Evolutionary conservation across 2,329 filamentous ascomycete species (phyloP).

Genomic region (Cladophialophora exuberans): DNA sequence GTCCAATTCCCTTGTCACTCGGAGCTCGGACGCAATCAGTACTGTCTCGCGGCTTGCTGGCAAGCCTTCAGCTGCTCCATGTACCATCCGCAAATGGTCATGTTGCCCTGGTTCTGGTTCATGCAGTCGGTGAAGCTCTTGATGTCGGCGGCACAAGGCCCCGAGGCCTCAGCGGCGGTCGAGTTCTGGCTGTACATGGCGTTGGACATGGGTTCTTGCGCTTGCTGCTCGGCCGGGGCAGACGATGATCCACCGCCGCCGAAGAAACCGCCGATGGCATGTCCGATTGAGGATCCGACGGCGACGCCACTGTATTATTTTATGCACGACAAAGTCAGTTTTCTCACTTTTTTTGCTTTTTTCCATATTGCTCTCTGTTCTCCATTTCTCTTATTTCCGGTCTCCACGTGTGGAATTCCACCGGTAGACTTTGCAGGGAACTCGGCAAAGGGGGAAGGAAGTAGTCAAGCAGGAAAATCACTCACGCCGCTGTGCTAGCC

Average conservation of each 20-base stretch:
- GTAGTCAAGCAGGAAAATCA: too few species aligned
- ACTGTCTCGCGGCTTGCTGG: conserved; percentile 74
- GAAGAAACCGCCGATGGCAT: conserved; percentile 91
- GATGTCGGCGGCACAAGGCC: conserved; percentile 77
- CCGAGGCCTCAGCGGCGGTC: conserved; percentile 47
- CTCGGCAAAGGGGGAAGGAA: conserved; percentile 1
- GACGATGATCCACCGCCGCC: conserved; percentile 65
- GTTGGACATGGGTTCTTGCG: conserved; percentile 47
- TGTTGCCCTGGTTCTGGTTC: conserved; percentile 90
- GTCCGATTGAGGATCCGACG: conserved; percentile 91
- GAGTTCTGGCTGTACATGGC: conserved; percentile 46
- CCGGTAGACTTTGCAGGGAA: conserved; percentile 2
- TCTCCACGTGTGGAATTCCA: neutral
- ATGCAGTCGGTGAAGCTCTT: conserved; percentile 92
- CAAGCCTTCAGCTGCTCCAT: conserved; percentile 94
- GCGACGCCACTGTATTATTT: conserved; percentile 78
- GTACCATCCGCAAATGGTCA: conserved; percentile 98
- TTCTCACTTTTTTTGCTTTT: conserved; percentile 15
- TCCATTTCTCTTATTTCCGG: neutral
- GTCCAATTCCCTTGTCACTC: neutral
- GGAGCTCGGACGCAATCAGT: too few species aligned
- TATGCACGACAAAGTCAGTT: conserved; percentile 1
- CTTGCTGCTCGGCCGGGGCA: conserved; percentile 55
- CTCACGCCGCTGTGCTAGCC: conserved; percentile 96
- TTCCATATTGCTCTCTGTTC: neutral